A percentile compares a stretch with the other conserved stretches of the same genome.
These are phyloP conservation scores for Brassica hybrid DNA, from an alignment of 441 rosid genomes.

Conservation along the genomic window DNA sequence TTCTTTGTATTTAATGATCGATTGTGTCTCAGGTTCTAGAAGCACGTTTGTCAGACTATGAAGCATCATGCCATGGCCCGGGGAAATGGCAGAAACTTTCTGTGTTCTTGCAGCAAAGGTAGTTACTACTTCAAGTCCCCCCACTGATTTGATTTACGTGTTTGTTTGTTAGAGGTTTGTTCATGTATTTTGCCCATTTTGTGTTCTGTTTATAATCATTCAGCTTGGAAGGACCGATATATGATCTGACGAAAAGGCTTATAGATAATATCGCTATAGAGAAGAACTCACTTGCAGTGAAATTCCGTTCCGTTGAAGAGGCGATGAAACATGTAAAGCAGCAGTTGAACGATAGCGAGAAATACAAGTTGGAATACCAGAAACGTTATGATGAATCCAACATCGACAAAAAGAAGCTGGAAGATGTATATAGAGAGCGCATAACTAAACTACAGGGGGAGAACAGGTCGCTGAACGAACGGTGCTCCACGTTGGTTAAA, in stretches of 20 bases:
- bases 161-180: slow-evolving; percentile 11
- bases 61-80: slow-evolving; percentile 83
- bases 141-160: slow-evolving; percentile 10
- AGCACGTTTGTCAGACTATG: slow-evolving; percentile 78
- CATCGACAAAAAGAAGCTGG: slow-evolving; percentile 86
- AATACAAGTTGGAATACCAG: slow-evolving; percentile 79
- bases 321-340: slow-evolving; percentile 75
- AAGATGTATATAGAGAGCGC: slow-evolving; percentile 81
- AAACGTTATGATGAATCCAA: slow-evolving; percentile 95
- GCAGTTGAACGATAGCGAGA: slow-evolving; percentile 94
- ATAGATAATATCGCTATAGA: slow-evolving; percentile 86
- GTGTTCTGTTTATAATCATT: slow-evolving; percentile 19
- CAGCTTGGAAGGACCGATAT: slow-evolving; percentile 95
- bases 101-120: slow-evolving; percentile 89
- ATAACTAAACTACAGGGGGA: slow-evolving; percentile 81
- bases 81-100: slow-evolving; percentile 96
- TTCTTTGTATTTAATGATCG: slow-evolving; percentile 9
- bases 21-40: slow-evolving; percentile 75
- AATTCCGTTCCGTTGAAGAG: slow-evolving; percentile 91
- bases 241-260: slow-evolving; percentile 81
- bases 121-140: background rate
- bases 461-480: slow-evolving; percentile 78
- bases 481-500: slow-evolving; percentile 76
- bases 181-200: slow-evolving; percentile 3
- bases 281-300: slow-evolving; percentile 81